Conservation (phyloP, 148 eudicot species). For the Cornus florida region DNA sequence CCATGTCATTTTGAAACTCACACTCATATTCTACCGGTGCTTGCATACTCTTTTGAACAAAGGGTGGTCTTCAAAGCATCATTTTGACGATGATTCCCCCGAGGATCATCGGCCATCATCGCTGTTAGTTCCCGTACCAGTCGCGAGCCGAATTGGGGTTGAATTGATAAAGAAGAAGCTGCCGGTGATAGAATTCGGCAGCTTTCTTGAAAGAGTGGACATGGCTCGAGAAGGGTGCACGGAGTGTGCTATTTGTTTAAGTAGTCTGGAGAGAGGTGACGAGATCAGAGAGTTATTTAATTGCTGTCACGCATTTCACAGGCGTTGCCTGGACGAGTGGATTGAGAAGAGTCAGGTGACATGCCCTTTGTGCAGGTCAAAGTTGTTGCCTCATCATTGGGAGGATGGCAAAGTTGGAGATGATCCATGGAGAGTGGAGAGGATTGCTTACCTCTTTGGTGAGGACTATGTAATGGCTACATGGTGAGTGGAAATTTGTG, state of each 20-base stretch:
- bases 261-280: neutral
- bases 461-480: conserved; percentile 8
- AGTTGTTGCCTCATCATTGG: conserved; percentile 1
- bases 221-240: neutral
- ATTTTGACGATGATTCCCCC: neutral
- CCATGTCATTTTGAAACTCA: neutral
- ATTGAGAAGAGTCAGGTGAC: conserved; percentile 11
- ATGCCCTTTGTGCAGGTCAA: conserved; percentile 22
- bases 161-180: neutral
- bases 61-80: neutral
- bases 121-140: neutral
- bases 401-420: neutral
- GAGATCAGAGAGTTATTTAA: conserved; percentile 3
- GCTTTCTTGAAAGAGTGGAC: neutral
- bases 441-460: conserved; percentile 30
- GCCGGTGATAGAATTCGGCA: conserved; percentile 6
- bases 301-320: conserved; percentile 14
- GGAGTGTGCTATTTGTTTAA: neutral
- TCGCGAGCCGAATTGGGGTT: neutral
- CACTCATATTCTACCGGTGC: neutral
- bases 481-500: neutral
- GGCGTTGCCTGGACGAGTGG: conserved; percentile 12
- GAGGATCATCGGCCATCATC: neutral
- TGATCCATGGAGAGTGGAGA: conserved; percentile 29
- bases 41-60: neutral